Base-by-base conservation (phyloP, 805 yeast genomes). In the Yarrowia sp. region DNA sequence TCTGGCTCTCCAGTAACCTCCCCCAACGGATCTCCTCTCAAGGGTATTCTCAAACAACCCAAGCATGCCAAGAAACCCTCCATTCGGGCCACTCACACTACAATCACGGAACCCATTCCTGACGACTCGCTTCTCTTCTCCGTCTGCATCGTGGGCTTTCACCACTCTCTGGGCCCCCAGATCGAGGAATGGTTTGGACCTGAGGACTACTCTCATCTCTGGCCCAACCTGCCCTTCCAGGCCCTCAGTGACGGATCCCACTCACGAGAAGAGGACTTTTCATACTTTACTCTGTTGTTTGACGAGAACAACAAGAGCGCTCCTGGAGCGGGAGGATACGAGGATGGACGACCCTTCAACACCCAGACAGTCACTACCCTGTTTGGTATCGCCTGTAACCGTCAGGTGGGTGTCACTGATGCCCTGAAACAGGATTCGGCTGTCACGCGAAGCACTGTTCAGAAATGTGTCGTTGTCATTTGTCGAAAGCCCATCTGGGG, bases 161-260 rank as follows among this genome's bases (percentile, higher is more conserved):
- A 94, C 76, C 98, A 95, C 75, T 76, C 85, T 10, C 82, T 97
- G 70, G 99, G 99, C 1, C 98, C 99, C 0, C 98, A 95, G 76
- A 86, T 95, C 32, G 98, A 94, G 77, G 92, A 91, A 79, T 91
- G 97, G 92, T 83, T 88, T 22, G 86, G 87, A 3, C 81, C 83
- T 1, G 80, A 78, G 36, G 79, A 79, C 26, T 78, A 79, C 50
- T 75, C 83, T 0, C 74, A 79, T 3, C 79, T 89, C 19, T 95
- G 97, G 93, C 92, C 95, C 11, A 87, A 89, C 74, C 79, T 95
- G 50, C 96, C 99, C 2, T 95, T 95, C 75, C 98, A 93, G 76
- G 97, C 97, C 1, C 80, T 95, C 26, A 98, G 99, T 0, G 99
- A 95, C 78, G 98, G 98, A 5, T 89, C 96, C 2, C 99, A 95